phyloP scores from a whole-genome alignment of 1,284 basidiomycete genomes.

The Moesziomyces antarcticus region DNA sequence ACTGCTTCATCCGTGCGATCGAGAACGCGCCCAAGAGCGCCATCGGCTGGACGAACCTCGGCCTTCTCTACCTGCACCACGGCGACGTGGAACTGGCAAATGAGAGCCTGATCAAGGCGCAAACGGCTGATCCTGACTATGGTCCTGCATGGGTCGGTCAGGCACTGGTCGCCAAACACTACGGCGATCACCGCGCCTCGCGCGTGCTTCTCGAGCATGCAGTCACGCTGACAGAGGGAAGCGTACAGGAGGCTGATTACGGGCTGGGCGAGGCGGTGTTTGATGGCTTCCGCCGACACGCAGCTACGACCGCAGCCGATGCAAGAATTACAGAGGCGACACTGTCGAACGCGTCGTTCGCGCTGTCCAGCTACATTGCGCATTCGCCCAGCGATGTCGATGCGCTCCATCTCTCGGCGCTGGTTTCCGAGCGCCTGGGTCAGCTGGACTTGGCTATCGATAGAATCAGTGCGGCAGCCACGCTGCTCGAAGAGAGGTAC shows the following conservation, averaged over 20 bases:
- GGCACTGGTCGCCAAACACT: constrained; percentile 79
- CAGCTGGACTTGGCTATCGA: constrained; percentile 75
- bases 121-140: constrained; percentile 90
- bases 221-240: constrained; percentile 76
- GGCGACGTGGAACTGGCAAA: constrained; percentile 85
- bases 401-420: constrained; percentile 84
- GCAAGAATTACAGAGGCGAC: constrained; percentile 7
- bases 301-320: constrained; percentile 71
- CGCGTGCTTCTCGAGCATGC: constrained; percentile 84
- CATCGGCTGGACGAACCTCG: constrained; percentile 86
- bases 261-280: constrained; percentile 79
- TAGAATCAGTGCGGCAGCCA: constrained; percentile 76
- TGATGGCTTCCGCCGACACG: constrained; percentile 69
- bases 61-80: constrained; percentile 86
- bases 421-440: constrained; percentile 86
- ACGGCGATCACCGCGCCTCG: constrained; percentile 76
- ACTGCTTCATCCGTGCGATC: constrained; percentile 89
- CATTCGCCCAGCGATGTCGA: constrained; percentile 77
- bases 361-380: constrained; percentile 80
- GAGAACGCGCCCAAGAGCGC: constrained; percentile 78
- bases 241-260: constrained; percentile 82
- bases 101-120: constrained; percentile 86
- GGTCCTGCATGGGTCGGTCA: constrained; percentile 93
- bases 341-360: constrained; percentile 75
- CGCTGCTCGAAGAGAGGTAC: constrained; percentile 84